Evolutionary conservation across 345 rosid species (phyloP).

Genomic region (Orychophragmus violaceus): DNA sequence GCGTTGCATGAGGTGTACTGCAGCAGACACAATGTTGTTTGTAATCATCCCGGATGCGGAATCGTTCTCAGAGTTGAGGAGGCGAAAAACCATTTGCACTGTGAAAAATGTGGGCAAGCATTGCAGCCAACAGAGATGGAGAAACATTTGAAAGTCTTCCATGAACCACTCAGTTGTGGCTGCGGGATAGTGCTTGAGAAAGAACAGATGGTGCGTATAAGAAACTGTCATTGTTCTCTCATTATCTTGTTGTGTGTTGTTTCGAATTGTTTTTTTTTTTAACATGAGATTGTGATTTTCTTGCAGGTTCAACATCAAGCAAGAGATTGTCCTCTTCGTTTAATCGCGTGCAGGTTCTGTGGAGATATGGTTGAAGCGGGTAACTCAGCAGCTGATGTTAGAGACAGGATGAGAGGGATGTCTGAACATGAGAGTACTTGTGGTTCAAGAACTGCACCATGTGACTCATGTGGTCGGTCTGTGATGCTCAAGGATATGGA

Average conservation of each 20-base stretch:
- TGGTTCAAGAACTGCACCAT: conserved; percentile 91
- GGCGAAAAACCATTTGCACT: conserved; percentile 68
- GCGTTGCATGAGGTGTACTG: conserved; percentile 84
- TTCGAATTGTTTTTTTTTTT: background rate
- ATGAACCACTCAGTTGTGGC: conserved; percentile 72
- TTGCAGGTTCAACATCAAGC: conserved; percentile 79
- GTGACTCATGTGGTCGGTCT: conserved; percentile 88
- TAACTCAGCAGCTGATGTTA: conserved; percentile 50
- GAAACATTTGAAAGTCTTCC: conserved; percentile 86
- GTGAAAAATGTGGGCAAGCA: conserved; percentile 80
- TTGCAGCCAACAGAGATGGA: conserved; percentile 75
- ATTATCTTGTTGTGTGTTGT: background rate
- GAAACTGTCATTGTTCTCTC: background rate
- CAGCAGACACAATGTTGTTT: conserved; percentile 70
- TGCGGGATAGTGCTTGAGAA: conserved; percentile 83
- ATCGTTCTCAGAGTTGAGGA: conserved; percentile 73
- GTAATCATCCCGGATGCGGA: conserved; percentile 67
- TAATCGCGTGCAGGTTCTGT: conserved; percentile 73
- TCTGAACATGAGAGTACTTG: conserved; percentile 90
- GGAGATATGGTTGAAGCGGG: conserved; percentile 97
- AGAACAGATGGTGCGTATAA: conserved; percentile 65
- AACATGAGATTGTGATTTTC: background rate
- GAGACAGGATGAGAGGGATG: conserved; percentile 83
- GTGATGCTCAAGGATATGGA: conserved; percentile 98
- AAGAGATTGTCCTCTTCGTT: conserved; percentile 58